Conservation (phyloP, 2,329 filamentous ascomycete species). For the Botrytis deweyae region DNA sequence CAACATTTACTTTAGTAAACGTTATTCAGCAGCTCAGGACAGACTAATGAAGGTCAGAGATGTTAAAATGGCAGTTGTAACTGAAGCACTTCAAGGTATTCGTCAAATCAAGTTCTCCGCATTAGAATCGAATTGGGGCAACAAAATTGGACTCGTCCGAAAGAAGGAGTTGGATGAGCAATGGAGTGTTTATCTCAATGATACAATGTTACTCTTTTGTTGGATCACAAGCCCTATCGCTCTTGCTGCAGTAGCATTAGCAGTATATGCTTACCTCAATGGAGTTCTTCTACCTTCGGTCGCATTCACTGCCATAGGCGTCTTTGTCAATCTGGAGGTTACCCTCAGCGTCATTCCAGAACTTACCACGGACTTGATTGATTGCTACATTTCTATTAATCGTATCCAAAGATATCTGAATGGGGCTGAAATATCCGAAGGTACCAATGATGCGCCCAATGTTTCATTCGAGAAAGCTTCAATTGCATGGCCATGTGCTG, state of each 20-base stretch:
- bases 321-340: conserved; percentile 72
- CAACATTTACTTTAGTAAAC: conserved; percentile 65
- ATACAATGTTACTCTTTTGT: conserved; percentile 43
- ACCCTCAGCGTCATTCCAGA: conserved; percentile 71
- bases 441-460: conserved; percentile 54
- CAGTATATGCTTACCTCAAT: conserved; percentile 64
- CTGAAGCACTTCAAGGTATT: conserved; percentile 75
- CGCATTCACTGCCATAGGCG: conserved; percentile 74
- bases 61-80: conserved; percentile 71
- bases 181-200: conserved; percentile 60
- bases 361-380: conserved; percentile 66
- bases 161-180: conserved; percentile 65
- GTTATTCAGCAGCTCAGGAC: conserved; percentile 64
- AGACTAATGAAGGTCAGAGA: conserved; percentile 74
- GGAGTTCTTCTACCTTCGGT: conserved; percentile 67
- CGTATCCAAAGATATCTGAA: conserved; percentile 71
- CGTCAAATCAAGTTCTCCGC: conserved; percentile 84
- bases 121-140: conserved; percentile 71
- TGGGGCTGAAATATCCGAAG: conserved; percentile 60
- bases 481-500: conserved; percentile 73
- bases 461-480: conserved; percentile 67
- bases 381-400: conserved; percentile 70
- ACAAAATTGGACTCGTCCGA: conserved; percentile 63
- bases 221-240: conserved; percentile 74
- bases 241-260: conserved; percentile 68